phyloP scores from a whole-genome alignment of 768 basidiomycete genomes.

The Hydnum rufescens region DNA sequence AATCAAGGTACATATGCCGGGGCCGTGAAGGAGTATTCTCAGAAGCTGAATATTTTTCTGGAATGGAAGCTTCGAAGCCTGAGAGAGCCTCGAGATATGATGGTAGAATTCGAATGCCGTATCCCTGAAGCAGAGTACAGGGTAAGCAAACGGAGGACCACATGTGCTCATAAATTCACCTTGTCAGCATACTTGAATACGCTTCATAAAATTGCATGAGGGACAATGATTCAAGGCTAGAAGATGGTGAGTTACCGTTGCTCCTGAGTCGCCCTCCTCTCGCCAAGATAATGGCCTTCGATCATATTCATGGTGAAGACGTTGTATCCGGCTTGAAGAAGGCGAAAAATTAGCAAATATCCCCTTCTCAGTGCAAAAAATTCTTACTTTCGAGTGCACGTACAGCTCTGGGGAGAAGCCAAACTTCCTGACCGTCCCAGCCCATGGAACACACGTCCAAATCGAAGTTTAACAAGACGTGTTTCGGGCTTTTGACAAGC shows the following conservation, averaged over 20 bases:
- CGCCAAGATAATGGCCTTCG: neutral
- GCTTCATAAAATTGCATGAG: neutral
- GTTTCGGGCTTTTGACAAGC: neutral
- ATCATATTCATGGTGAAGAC: conserved; percentile 1
- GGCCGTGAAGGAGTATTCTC: too few relatives aligned
- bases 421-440: conserved; percentile 1
- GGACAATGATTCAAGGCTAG: neutral
- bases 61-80: neutral
- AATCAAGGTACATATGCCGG: too few relatives aligned
- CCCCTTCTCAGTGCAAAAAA: neutral
- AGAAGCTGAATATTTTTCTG: too few relatives aligned
- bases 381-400: neutral
- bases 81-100: neutral
- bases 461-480: conserved; percentile 3
- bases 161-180: neutral
- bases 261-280: neutral
- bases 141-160: neutral
- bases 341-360: neutral
- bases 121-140: neutral
- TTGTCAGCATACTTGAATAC: conserved; percentile 3
- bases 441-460: neutral
- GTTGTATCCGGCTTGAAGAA: neutral
- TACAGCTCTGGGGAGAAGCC: neutral
- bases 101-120: conserved; percentile 2
- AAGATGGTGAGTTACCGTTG: neutral